phyloP scores from a whole-genome alignment of 2,329 filamentous ascomycete species.

The Nothomitra cinnamomea region DNA sequence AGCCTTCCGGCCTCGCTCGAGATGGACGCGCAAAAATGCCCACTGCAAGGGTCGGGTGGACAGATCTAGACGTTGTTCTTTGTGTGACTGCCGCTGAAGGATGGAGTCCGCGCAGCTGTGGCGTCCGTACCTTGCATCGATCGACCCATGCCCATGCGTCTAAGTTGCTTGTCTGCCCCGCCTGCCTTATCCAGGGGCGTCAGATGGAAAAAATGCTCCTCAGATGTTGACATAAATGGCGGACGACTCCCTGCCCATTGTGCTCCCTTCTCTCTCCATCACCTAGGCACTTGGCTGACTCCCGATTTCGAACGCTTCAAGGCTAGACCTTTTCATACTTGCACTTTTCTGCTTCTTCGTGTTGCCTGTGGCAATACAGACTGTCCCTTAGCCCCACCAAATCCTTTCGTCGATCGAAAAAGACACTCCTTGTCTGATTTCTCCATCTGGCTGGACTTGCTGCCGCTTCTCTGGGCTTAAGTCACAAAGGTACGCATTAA shows the following conservation, averaged over 20 bases:
- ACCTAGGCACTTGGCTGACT: background rate
- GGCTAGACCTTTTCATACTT: slow-evolving; percentile 3
- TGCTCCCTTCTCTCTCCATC: background rate
- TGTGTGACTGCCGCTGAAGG: background rate
- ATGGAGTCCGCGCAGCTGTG: background rate
- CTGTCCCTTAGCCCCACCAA: background rate
- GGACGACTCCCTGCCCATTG: no score
- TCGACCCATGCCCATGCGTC: no score
- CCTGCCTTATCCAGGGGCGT: no score
- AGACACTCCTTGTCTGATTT: background rate
- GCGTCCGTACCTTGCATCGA: background rate
- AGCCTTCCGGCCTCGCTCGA: background rate
- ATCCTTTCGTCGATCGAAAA: slow-evolving; percentile 1
- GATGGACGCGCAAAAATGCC: background rate
- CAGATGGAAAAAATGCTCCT: no score
- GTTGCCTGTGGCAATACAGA: background rate
- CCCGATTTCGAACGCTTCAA: background rate
- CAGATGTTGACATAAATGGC: no score
- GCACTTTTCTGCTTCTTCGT: background rate
- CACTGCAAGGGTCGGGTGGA: background rate
- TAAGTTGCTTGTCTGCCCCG: no score
- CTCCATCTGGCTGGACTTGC: no score
- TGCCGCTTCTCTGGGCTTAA: no score
- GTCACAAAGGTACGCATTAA: background rate
- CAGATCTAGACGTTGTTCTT: background rate